Percentiles rank a stretch among this genome's conserved stretches.
phyloP scores from a whole-genome alignment of 768 basidiomycete genomes.

The Brasilioporus rufonigricans region DNA sequence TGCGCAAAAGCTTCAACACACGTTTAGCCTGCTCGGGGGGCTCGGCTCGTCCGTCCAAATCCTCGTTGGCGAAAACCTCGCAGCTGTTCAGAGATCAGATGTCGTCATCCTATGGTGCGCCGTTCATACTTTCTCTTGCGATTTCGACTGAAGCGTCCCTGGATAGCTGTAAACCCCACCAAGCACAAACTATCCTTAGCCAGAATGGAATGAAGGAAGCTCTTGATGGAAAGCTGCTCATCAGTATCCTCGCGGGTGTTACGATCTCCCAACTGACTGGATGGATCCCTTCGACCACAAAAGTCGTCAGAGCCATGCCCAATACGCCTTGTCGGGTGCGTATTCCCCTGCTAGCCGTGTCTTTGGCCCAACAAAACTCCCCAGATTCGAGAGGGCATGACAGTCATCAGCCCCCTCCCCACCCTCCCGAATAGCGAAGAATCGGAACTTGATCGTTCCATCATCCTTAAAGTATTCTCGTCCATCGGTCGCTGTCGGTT shows the following conservation, averaged over 20 bases:
- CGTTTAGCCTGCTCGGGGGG: constrained; percentile 57
- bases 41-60: constrained; percentile 72
- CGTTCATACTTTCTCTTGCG: neutral
- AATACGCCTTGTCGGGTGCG: constrained; percentile 94
- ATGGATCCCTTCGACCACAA: constrained; percentile 76
- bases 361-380: neutral
- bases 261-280: constrained; percentile 76
- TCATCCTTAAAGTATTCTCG: constrained; percentile 92
- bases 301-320: constrained; percentile 95
- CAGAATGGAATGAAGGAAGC: constrained; percentile 80
- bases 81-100: constrained; percentile 70
- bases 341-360: neutral
- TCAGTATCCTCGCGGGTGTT: constrained; percentile 97
- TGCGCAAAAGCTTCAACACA: constrained; percentile 58
- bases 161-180: constrained; percentile 88
- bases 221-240: constrained; percentile 84
- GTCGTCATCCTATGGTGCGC: constrained; percentile 87
- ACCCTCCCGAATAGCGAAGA: constrained; percentile 36
- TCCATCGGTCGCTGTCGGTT: constrained; percentile 95
- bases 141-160: neutral
- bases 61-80: constrained; percentile 63
- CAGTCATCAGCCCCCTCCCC: constrained; percentile 78
- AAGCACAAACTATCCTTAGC: constrained; percentile 70
- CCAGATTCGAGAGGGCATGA: constrained; percentile 99
- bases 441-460: constrained; percentile 59